A percentile compares a stretch with the other conserved stretches of the same genome.
These are phyloP conservation scores for Colletotrichum incanum DNA, from an alignment of 2,329 filamentous ascomycete genomes.

Conservation along the genomic window DNA sequence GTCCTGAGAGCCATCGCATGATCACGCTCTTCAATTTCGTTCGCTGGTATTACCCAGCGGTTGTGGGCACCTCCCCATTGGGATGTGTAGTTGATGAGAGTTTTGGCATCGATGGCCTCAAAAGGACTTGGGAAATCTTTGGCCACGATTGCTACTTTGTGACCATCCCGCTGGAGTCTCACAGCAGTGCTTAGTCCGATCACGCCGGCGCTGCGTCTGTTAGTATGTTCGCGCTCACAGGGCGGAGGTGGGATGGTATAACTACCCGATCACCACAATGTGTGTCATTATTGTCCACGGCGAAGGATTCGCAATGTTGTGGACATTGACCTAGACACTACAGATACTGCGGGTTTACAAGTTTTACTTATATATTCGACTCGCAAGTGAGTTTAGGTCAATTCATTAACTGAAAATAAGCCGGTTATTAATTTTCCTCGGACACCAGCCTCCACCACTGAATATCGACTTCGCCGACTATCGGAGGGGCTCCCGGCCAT, in stretches of 20 bases:
- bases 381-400: background rate
- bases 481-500: constrained; percentile 16
- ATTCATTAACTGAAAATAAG: background rate
- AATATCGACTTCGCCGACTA: constrained; percentile 16
- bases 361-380: background rate
- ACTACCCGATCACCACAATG: constrained; percentile 41
- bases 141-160: constrained; percentile 61
- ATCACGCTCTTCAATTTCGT: constrained; percentile 55
- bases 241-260: background rate
- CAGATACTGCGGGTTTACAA: background rate
- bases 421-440: background rate
- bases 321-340: background rate
- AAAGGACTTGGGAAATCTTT: constrained; percentile 64
- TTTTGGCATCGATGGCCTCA: constrained; percentile 58
- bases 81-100: constrained; percentile 68
- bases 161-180: constrained; percentile 58
- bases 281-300: constrained; percentile 19
- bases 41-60: constrained; percentile 57
- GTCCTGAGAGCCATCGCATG: constrained; percentile 61
- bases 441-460: constrained; percentile 1
- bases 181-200: constrained; percentile 67
- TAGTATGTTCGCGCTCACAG: background rate
- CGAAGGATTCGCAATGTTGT: background rate
- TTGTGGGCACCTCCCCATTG: constrained; percentile 73
- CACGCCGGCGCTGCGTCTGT: constrained; percentile 63